phyloP scores from a whole-genome alignment of 2,329 filamentous ascomycete species.

The Penicillium corylophilum region DNA sequence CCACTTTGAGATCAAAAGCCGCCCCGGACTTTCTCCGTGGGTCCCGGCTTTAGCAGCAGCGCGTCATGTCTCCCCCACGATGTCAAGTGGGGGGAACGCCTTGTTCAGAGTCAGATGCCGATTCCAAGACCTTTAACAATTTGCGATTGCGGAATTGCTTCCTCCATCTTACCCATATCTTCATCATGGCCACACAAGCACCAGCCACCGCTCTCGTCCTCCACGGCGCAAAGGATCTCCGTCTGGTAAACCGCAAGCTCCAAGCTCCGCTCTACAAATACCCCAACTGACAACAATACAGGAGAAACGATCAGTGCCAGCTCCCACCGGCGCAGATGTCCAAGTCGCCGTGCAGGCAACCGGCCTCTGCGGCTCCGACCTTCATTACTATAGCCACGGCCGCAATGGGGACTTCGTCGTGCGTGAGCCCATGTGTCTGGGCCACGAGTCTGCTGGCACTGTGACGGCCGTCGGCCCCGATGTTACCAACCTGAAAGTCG shows the following conservation, averaged over 20 bases:
- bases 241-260: conserved; percentile 48
- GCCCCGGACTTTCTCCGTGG: conserved; percentile 25
- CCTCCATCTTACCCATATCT: neutral
- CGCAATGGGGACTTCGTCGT: conserved; percentile 85
- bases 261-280: neutral
- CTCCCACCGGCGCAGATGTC: conserved; percentile 56
- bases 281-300: conserved; percentile 31
- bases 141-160: neutral
- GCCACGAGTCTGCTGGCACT: conserved; percentile 75
- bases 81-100: conserved; percentile 7
- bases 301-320: conserved; percentile 53
- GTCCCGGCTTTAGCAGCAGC: neutral
- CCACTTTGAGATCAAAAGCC: conserved; percentile 13
- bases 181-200: conserved; percentile 25
- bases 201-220: conserved; percentile 51
- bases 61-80: conserved; percentile 14
- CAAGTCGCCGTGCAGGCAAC: conserved; percentile 65
- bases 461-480: conserved; percentile 67
- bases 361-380: conserved; percentile 69
- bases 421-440: conserved; percentile 76
- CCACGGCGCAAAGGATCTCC: conserved; percentile 60
- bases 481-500: conserved; percentile 63
- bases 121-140: neutral
- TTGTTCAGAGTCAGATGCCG: conserved; percentile 9
- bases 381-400: conserved; percentile 85